phyloP scores from a whole-genome alignment of 306 rosid species.

The Castanea sativa region DNA sequence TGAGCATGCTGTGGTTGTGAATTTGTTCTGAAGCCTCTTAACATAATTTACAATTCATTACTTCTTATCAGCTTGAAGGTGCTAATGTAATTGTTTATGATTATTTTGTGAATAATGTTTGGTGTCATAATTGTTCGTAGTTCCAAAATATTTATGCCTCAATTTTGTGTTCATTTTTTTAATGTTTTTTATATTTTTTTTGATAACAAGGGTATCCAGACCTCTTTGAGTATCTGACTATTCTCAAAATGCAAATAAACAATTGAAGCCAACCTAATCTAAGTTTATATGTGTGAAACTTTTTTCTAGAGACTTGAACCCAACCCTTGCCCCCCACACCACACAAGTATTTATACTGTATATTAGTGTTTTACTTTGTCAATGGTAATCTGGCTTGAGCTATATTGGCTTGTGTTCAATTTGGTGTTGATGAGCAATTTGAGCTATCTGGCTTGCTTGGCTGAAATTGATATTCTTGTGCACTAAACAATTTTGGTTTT shows the following conservation, averaged over 20 bases:
- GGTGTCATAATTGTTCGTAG: neutral
- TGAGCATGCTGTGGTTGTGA: neutral
- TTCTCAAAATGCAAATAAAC: too few relatives aligned
- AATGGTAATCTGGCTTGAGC: neutral
- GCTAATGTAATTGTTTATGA: neutral
- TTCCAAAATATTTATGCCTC: neutral
- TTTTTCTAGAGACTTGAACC: too few relatives aligned
- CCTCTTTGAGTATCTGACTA: too few relatives aligned
- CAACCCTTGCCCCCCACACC: too few relatives aligned
- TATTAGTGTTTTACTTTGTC: neutral
- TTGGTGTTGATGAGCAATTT: neutral
- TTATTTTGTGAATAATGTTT: constrained; percentile 5
- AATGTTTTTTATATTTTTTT: too few relatives aligned
- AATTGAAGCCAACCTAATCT: too few relatives aligned
- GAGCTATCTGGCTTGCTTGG: neutral
- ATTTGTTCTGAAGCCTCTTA: neutral
- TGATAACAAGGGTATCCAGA: too few relatives aligned
- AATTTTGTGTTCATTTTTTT: neutral
- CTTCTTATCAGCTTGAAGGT: neutral
- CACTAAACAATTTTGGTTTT: too few relatives aligned
- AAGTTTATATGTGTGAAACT: too few relatives aligned
- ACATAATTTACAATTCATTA: neutral
- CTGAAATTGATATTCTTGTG: neutral
- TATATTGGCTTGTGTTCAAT: too few relatives aligned
- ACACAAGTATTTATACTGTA: neutral